Evolutionary conservation across 306 rosid species (phyloP), one percentile per base, ranked within the genome.

Genomic region (Gastrolobium bilobum): DNA sequence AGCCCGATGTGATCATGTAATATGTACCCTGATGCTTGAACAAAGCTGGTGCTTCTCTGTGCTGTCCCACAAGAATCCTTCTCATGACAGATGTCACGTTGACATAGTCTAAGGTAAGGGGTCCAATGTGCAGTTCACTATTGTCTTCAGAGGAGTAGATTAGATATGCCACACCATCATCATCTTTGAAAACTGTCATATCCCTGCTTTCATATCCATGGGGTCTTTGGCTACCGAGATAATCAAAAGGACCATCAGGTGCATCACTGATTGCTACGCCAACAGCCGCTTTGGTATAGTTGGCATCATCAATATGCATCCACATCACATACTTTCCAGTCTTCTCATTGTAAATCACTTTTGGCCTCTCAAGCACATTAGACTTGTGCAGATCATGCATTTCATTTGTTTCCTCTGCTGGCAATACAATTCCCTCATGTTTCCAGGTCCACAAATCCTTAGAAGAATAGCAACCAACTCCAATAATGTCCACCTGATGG

Each of bases 1-100:
- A 96, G 63, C 98, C 99, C 5, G 99, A 96, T 44, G 99, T 96
- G 79, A 96, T 89, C 99, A 96, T 96, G 84, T 96, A 96, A 82
- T 96, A 93, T 73, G 98, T 93, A 33, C 93, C 94, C 50, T 71
- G 86, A 77, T 91, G 83, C 89, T 96, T 96, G 91, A 96, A 93
- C 62, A 96, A 9, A 30, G 97, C 98, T 0, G 99, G 99, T n/a
- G 99, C 98, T 91, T 96, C 99, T 77, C 99, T 84, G 60, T 86
- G 98, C 48, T 93, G 98, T 78, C 96, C 99, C 10, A 96, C 88
- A 7, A 96, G 96, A 78, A 93, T 70, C 76, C 96, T 88, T 81
- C 87, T 87, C 90, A 89, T 14, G 0, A 77, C 61, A 1, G 90
- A 74, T 9, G 93, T 86, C 62, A 90, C 90, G 4, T 91, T 88